phyloP scores from a whole-genome alignment of 2,329 filamentous ascomycete genomes.

The Penicillium sp. region DNA sequence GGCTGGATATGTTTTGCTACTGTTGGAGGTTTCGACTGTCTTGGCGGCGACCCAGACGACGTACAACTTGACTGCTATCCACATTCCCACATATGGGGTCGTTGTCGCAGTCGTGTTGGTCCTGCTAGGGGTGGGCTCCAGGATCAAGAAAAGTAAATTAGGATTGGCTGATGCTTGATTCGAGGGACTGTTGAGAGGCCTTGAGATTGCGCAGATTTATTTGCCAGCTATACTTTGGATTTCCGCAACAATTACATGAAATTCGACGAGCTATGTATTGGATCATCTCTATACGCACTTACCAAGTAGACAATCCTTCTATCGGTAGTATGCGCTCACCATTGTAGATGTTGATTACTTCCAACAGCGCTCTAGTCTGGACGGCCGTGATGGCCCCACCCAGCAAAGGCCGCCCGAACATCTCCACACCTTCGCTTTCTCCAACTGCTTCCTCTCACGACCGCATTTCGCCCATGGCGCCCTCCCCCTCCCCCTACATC shows the following conservation, averaged over 20 bases:
- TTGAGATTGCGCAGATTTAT: background rate
- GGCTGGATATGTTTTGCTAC: constrained; percentile 71
- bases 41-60: constrained; percentile 73
- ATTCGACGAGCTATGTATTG: background rate
- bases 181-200: background rate
- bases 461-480: constrained; percentile 24
- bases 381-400: background rate
- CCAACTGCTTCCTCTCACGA: constrained; percentile 6
- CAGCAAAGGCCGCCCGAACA: background rate
- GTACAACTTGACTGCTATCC: constrained; percentile 68
- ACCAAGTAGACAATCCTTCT: background rate
- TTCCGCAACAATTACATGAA: background rate
- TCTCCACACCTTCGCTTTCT: constrained; percentile 14
- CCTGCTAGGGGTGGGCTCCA: constrained; percentile 70
- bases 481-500: constrained; percentile 32
- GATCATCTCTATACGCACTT: background rate
- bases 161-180: constrained; percentile 45
- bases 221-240: background rate
- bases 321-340: background rate
- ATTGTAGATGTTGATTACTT: background rate
- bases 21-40: constrained; percentile 73
- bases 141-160: constrained; percentile 81
- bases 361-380: background rate
- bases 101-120: constrained; percentile 67
- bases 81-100: constrained; percentile 76